phyloP scores from a whole-genome alignment of 208 protist genomes.

The Crithidia expoeki region DNA sequence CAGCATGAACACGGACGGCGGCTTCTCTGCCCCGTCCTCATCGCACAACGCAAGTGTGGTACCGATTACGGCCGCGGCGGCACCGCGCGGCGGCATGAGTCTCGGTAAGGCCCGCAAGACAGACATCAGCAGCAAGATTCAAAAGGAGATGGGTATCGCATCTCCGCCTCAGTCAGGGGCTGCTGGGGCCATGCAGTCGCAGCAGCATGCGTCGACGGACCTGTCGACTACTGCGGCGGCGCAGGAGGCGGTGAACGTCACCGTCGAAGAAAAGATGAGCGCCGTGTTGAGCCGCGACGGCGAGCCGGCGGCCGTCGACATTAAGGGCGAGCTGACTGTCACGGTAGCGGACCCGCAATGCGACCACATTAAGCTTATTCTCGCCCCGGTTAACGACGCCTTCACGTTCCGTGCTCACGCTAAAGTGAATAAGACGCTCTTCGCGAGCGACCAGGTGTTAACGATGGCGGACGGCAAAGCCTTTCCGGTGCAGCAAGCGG shows the following conservation, averaged over 20 bases:
- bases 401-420: conserved; percentile 88
- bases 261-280: conserved; percentile 72
- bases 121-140: conserved; percentile 77
- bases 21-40: conserved; percentile 16
- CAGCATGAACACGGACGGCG: conserved; percentile 21
- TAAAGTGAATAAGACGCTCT: conserved; percentile 85
- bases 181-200: background rate
- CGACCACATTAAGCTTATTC: conserved; percentile 54
- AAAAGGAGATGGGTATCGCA: conserved; percentile 66
- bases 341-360: conserved; percentile 69
- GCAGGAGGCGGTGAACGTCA: conserved; percentile 54
- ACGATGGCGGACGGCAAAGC: conserved; percentile 81
- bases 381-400: conserved; percentile 51
- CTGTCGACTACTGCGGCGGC: conserved; percentile 6
- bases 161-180: conserved; percentile 8
- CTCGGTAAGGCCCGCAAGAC: conserved; percentile 72
- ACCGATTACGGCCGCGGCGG: conserved; percentile 21
- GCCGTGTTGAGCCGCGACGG: conserved; percentile 66
- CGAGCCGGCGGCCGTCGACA: conserved; percentile 47
- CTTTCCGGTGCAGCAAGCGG: conserved; percentile 77
- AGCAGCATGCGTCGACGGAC: conserved; percentile 2
- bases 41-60: conserved; percentile 4
- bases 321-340: conserved; percentile 81
- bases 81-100: conserved; percentile 60
- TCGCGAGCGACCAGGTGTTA: conserved; percentile 75